phyloP scores from a whole-genome alignment of 148 eudicot species.

The Chenopodium suecicum region DNA sequence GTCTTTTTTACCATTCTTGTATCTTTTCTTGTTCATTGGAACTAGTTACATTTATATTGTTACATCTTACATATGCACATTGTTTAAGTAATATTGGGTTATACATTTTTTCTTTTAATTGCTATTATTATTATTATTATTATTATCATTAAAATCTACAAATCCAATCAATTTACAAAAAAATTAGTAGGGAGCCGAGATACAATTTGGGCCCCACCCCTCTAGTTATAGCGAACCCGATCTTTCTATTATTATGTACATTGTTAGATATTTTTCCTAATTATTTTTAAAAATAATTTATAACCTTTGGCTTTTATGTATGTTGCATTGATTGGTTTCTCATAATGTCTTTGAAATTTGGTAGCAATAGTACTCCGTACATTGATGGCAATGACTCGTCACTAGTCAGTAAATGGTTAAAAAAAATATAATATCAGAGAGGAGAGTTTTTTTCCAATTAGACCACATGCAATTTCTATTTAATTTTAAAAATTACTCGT shows the following conservation, averaged over 20 bases:
- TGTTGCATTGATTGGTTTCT: conserved; percentile 9
- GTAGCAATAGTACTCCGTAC: neutral
- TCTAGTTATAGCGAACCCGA: too few relatives aligned
- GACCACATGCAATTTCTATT: too few relatives aligned
- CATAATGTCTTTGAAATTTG: conserved; percentile 13
- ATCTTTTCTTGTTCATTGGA: conserved; percentile 32
- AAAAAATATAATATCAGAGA: neutral
- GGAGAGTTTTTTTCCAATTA: too few relatives aligned
- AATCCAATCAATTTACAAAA: too few relatives aligned
- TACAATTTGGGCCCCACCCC: too few relatives aligned
- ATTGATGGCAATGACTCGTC: conserved; percentile 13
- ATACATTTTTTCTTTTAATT: neutral
- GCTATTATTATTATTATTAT: conserved; percentile 14
- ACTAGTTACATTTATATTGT: conserved; percentile 22
- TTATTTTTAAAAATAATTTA: neutral
- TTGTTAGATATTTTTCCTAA: neutral
- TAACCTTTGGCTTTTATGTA: neutral
- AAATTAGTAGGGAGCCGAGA: too few relatives aligned
- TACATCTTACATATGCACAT: conserved; percentile 8
- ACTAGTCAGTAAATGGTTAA: conserved; percentile 10
- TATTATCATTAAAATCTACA: neutral
- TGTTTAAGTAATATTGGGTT: conserved; percentile 10
- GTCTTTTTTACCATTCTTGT: conserved; percentile 27
- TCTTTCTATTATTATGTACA: neutral
- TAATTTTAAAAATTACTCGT: neutral